These are phyloP conservation scores for Ramularia endophylla DNA, from an alignment of 2,329 filamentous ascomycete genomes.

Conservation along the genomic window DNA sequence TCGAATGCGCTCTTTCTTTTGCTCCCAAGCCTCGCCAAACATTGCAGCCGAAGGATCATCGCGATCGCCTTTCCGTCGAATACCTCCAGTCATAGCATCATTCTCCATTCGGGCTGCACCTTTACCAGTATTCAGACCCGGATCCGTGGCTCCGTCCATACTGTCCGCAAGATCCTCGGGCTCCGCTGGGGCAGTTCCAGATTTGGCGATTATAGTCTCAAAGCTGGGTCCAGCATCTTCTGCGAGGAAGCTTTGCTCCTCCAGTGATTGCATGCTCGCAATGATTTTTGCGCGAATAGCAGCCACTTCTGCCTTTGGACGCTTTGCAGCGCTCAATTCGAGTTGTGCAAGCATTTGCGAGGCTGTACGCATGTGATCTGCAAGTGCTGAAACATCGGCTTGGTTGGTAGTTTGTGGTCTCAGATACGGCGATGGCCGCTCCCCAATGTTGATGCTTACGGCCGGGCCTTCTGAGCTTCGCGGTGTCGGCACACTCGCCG, in stretches of 20 bases:
- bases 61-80: conserved; percentile 72
- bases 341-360: conserved; percentile 83
- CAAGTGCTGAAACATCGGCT: conserved; percentile 74
- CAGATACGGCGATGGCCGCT: conserved; percentile 53
- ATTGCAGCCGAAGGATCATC: conserved; percentile 82
- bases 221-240: conserved; percentile 71
- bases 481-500: conserved; percentile 58
- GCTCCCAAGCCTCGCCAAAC: conserved; percentile 80
- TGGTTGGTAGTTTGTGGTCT: conserved; percentile 56
- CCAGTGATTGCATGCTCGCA: conserved; percentile 80
- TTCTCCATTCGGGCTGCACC: conserved; percentile 84
- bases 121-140: conserved; percentile 58
- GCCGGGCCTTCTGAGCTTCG: conserved; percentile 63
- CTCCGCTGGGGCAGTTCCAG: conserved; percentile 49
- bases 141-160: conserved; percentile 28
- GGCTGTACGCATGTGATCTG: conserved; percentile 81
- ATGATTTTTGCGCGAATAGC: conserved; percentile 83
- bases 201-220: conserved; percentile 73
- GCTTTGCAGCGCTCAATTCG: conserved; percentile 72
- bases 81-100: conserved; percentile 77
- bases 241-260: conserved; percentile 76
- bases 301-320: conserved; percentile 72
- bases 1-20: conserved; percentile 77
- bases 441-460: conserved; percentile 54
- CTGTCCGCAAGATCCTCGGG: conserved; percentile 43